Conservation (phyloP, 352 stramenopile species). For the Globisporangium alternatum region DNA sequence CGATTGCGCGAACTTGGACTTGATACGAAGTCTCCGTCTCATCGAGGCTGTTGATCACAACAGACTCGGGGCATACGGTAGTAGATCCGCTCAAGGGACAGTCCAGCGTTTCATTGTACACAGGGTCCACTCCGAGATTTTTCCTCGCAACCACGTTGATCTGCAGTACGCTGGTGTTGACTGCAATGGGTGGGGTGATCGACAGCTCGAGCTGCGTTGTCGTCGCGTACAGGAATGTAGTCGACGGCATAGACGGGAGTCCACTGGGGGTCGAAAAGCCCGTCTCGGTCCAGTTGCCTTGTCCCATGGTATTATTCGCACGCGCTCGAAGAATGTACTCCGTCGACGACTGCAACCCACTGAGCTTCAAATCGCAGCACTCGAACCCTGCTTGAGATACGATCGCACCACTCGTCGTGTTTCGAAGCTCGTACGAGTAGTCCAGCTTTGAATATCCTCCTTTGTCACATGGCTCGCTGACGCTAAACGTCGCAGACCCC, state of each 20-base stretch:
- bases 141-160: conserved; percentile 19
- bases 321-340: conserved; percentile 27
- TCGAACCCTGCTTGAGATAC: conserved; percentile 7
- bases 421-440: conserved; percentile 13
- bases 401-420: background rate
- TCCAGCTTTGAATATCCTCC: conserved; percentile 18
- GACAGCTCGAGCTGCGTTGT: conserved; percentile 23
- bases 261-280: conserved; percentile 29
- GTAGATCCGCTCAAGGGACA: conserved; percentile 5
- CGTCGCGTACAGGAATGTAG: conserved; percentile 23
- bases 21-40: conserved; percentile 10
- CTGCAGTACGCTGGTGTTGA: conserved; percentile 15
- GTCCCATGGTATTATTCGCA: conserved; percentile 17
- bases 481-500: conserved; percentile 17
- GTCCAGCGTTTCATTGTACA: background rate
- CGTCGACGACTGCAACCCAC: conserved; percentile 18
- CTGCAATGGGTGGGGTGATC: conserved; percentile 17
- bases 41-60: conserved; percentile 17
- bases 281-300: conserved; percentile 25
- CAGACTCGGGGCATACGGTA: conserved; percentile 23
- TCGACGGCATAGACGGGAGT: conserved; percentile 23
- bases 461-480: conserved; percentile 31
- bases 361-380: conserved; percentile 20
- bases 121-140: background rate
- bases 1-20: conserved; percentile 28